A percentile compares a stretch with the other conserved stretches of the same genome.
Evolutionary conservation across 495 filamentous ascomycete species (phyloP).

Genomic region (Penicillium desertorum): DNA sequence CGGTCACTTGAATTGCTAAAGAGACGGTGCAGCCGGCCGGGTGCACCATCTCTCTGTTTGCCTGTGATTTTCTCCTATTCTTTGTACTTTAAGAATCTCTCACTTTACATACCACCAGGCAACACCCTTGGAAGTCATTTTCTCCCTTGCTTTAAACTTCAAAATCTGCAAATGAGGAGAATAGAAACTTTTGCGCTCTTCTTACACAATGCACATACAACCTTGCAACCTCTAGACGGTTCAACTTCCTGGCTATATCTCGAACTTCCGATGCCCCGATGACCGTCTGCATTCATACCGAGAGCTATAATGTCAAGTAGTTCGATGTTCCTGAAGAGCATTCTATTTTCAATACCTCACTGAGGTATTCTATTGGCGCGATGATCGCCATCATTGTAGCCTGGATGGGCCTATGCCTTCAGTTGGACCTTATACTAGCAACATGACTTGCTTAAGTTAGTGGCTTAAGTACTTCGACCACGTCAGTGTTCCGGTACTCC

Average conservation of each 20-base stretch:
- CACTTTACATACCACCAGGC: background rate
- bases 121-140: background rate
- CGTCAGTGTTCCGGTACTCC: background rate
- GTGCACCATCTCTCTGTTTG: slow-evolving; percentile 47
- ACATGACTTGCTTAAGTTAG: background rate
- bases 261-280: background rate
- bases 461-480: background rate
- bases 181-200: background rate
- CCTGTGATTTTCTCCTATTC: slow-evolving; percentile 40
- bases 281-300: background rate
- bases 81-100: background rate
- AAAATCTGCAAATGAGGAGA: background rate
- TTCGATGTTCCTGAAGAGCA: background rate
- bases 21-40: slow-evolving; percentile 54
- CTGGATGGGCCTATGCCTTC: background rate
- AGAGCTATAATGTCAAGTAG: background rate
- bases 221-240: background rate
- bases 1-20: slow-evolving; percentile 54
- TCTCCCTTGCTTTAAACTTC: background rate
- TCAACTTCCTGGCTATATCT: background rate
- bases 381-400: background rate
- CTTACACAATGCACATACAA: background rate
- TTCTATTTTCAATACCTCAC: background rate
- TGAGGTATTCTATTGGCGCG: background rate
- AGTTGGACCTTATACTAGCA: background rate